Evolutionary conservation across 495 filamentous ascomycete genomes (phyloP).

Genomic region (Peziza echinospora): DNA sequence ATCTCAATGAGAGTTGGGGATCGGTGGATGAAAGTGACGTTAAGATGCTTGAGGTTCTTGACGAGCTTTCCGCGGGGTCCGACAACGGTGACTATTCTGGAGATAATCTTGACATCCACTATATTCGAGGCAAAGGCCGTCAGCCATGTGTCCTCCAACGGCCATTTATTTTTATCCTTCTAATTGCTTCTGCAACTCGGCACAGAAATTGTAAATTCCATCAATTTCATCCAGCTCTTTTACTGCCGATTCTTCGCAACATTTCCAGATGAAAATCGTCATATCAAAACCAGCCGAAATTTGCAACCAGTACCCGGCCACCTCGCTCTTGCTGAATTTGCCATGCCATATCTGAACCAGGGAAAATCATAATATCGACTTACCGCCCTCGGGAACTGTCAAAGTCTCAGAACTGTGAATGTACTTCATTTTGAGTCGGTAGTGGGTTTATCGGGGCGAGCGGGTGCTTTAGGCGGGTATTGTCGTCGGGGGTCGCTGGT

Average conservation of each 20-base stretch:
- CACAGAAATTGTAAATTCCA: constrained; percentile 7
- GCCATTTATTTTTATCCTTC: not conserved
- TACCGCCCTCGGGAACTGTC: constrained; percentile 88
- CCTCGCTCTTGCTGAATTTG: no score
- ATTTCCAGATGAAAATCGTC: no score
- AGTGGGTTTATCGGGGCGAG: no score
- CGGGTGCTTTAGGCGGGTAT: no score
- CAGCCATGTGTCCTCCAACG: constrained; percentile 21
- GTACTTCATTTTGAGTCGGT: constrained; percentile 97
- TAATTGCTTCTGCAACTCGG: constrained; percentile 1
- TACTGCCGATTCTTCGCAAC: no score
- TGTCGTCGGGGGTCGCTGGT: no score
- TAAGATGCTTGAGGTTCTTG: constrained; percentile 88
- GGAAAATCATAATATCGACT: no score
- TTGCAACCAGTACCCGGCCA: no score
- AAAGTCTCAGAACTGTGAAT: constrained; percentile 92
- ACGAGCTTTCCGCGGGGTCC: constrained; percentile 84
- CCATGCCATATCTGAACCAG: no score
- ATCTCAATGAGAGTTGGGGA: constrained; percentile 69
- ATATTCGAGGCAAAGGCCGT: constrained; percentile 21
- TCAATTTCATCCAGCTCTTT: no score
- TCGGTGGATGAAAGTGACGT: constrained; percentile 80
- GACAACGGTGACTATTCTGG: constrained; percentile 83
- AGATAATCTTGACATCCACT: constrained; percentile 96
- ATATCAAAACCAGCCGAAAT: no score